These are phyloP conservation scores for Emericellopsis cladophorae DNA, from an alignment of 2,329 filamentous ascomycete genomes.

Conservation along the genomic window DNA sequence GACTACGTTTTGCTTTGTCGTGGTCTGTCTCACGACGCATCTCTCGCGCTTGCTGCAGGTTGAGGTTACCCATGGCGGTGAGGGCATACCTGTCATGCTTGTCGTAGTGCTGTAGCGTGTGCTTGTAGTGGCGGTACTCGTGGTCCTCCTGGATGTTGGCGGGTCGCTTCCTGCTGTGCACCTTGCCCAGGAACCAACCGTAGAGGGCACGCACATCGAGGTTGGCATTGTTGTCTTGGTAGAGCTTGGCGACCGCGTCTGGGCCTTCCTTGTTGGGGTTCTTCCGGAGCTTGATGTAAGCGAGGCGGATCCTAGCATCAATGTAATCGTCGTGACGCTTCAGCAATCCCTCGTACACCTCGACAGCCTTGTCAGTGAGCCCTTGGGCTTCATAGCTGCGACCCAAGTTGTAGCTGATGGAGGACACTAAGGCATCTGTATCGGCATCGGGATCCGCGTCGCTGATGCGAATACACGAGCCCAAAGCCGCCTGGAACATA, in stretches of 20 bases:
- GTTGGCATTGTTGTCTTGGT: conserved; percentile 72
- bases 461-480: conserved; percentile 71
- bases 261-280: conserved; percentile 77
- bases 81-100: conserved; percentile 97
- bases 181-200: conserved; percentile 86
- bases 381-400: conserved; percentile 83
- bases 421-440: conserved; percentile 84
- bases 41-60: conserved; percentile 76
- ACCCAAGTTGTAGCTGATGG: conserved; percentile 92
- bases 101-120: conserved; percentile 85
- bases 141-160: conserved; percentile 76
- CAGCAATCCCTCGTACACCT: conserved; percentile 77
- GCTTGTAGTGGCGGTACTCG: conserved; percentile 91
- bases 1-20: conserved; percentile 82
- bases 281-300: conserved; percentile 77
- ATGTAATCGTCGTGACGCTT: conserved; percentile 83
- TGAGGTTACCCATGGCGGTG: conserved; percentile 92
- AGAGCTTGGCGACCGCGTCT: conserved; percentile 73
- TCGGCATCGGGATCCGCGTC: conserved; percentile 67
- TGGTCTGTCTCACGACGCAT: conserved; percentile 85
- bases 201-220: conserved; percentile 87
- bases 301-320: conserved; percentile 76
- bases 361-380: conserved; percentile 68
- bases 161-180: conserved; percentile 65
- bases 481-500: conserved; percentile 84